phyloP scores from a whole-genome alignment of 129 eudicot genomes.

The Artemisia tridentata region DNA sequence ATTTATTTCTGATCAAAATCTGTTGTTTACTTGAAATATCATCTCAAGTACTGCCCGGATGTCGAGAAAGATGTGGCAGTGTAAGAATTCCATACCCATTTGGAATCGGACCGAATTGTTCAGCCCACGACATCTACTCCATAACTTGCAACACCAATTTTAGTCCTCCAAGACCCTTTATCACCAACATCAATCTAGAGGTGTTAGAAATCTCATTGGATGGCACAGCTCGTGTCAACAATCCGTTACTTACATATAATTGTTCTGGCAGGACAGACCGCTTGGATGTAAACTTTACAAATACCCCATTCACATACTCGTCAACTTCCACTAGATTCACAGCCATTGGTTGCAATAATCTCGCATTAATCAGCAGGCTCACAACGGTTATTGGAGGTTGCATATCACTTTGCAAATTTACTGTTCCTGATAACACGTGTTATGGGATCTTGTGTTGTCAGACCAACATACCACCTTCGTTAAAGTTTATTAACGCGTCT shows the following conservation, averaged over 20 bases:
- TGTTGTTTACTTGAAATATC: too few relatives aligned
- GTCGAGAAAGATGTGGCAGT: too few relatives aligned
- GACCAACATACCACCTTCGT: too few relatives aligned
- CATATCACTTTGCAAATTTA: slow-evolving; percentile 28
- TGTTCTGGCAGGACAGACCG: slow-evolving; percentile 4
- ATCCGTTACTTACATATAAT: slow-evolving; percentile 21
- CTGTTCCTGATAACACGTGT: too few relatives aligned
- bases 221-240: slow-evolving; percentile 28
- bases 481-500: too few relatives aligned
- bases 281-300: slow-evolving; percentile 20
- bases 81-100: too few relatives aligned
- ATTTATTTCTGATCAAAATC: too few relatives aligned
- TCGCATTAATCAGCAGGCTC: slow-evolving; percentile 28
- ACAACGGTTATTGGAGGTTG: slow-evolving; percentile 32
- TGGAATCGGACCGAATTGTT: too few relatives aligned
- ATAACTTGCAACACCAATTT: too few relatives aligned
- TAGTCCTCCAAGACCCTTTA: background rate
- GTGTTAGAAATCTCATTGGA: slow-evolving; percentile 22
- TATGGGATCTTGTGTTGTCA: too few relatives aligned
- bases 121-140: too few relatives aligned
- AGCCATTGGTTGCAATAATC: slow-evolving; percentile 31
- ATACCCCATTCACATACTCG: slow-evolving; percentile 26
- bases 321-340: slow-evolving; percentile 26
- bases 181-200: slow-evolving; percentile 26
- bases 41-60: too few relatives aligned